Conservation (phyloP, 176 grass and related monocot genomes). For the sorghum (Sorghum bicolor) region Sorghum_bicolor_NCBIv3 NC_012879.2:56410001-56410500, state of each 20-base stretch:
- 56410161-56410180: background rate
- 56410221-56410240: background rate
- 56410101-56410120: slow-evolving; percentile 9
- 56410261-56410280: background rate
- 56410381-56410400: no score
- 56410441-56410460: no score
- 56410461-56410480: no score
- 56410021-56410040: no score
- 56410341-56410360: no score
- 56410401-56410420: no score
- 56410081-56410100: background rate
- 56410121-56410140: background rate
- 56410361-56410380: no score
- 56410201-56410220: background rate
- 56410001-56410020: no score
- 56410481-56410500: no score
- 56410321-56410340: background rate
- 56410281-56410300: background rate
- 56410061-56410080: background rate
- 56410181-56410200: slow-evolving; percentile 11
- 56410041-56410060: no score
- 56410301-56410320: background rate
- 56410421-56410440: no score
- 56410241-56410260: background rate
- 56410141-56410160: background rate